Conservation (phyloP, 352 stramenopile species). For the Globisporangium nagaii region DNA sequence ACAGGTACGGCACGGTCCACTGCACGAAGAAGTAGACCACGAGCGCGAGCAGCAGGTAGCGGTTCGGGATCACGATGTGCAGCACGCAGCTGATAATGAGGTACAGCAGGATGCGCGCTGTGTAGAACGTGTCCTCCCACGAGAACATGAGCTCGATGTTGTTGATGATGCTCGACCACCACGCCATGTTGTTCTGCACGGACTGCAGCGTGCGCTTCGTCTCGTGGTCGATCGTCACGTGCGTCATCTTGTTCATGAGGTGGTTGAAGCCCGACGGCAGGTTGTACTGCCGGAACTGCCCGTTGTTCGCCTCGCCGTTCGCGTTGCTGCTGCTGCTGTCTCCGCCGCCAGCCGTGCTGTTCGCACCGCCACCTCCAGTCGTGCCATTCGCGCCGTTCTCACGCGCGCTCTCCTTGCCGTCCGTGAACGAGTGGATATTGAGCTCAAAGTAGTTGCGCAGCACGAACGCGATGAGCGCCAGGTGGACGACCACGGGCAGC, state of each 20-base stretch:
- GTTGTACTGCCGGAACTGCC: slow-evolving; percentile 74
- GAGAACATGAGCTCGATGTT: slow-evolving; percentile 85
- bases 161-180: slow-evolving; percentile 81
- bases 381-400: neutral
- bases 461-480: slow-evolving; percentile 74
- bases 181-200: slow-evolving; percentile 87
- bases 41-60: slow-evolving; percentile 71
- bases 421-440: slow-evolving; percentile 76
- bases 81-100: slow-evolving; percentile 83
- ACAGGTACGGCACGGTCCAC: slow-evolving; percentile 79
- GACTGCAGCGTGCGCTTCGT: slow-evolving; percentile 81
- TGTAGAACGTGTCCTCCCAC: slow-evolving; percentile 87
- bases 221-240: slow-evolving; percentile 79
- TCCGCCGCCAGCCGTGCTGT: neutral
- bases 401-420: slow-evolving; percentile 28
- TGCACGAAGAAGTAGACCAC: slow-evolving; percentile 76
- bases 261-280: slow-evolving; percentile 80
- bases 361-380: neutral
- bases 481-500: slow-evolving; percentile 73
- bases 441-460: slow-evolving; percentile 84
- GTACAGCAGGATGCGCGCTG: slow-evolving; percentile 68
- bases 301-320: slow-evolving; percentile 26
- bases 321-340: slow-evolving; percentile 16
- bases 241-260: slow-evolving; percentile 88
- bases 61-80: slow-evolving; percentile 82